Evolutionary conservation across 2,329 filamentous ascomycete genomes (phyloP).

Genomic region (Xenoacremonium recifei): DNA sequence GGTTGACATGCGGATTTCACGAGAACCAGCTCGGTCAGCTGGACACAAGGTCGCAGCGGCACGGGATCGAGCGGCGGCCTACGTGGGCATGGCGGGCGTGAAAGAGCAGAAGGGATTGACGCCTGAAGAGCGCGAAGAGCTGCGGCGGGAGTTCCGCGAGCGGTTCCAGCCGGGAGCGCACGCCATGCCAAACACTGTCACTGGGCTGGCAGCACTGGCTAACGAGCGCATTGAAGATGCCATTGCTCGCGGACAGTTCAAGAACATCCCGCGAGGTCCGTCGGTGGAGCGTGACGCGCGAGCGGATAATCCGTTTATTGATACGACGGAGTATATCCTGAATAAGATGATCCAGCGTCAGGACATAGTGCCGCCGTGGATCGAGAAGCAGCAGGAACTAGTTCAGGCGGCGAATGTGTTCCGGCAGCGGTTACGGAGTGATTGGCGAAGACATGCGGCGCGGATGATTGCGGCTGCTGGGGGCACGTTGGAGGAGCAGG

Average conservation of each 20-base stretch:
- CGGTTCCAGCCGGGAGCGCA: constrained; percentile 73
- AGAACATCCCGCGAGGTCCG: constrained; percentile 76
- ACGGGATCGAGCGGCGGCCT: constrained; percentile 55
- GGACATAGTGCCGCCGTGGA: constrained; percentile 95
- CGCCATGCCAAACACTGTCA: constrained; percentile 71
- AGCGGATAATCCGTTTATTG: constrained; percentile 83
- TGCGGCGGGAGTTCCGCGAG: constrained; percentile 73
- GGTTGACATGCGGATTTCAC: constrained; percentile 52
- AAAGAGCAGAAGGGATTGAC: constrained; percentile 54
- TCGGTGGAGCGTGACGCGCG: constrained; percentile 78
- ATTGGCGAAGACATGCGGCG: constrained; percentile 84
- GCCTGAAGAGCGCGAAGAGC: constrained; percentile 69
- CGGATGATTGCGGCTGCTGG: constrained; percentile 75
- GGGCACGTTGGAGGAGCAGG: constrained; percentile 71
- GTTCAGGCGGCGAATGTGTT: constrained; percentile 68
- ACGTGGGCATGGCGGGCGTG: constrained; percentile 46
- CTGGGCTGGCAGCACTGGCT: constrained; percentile 77
- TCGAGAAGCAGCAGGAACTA: constrained; percentile 96
- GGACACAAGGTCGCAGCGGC: constrained; percentile 53
- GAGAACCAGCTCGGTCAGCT: constrained; percentile 36
- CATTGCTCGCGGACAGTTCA: constrained; percentile 86
- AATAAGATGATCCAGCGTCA: constrained; percentile 98
- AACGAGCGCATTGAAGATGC: constrained; percentile 94
- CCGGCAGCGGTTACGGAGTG: constrained; percentile 68
- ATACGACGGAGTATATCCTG: constrained; percentile 97